Base-by-base conservation (phyloP, 495 filamentous ascomycete genomes). In the Neurospora sp. region DNA sequence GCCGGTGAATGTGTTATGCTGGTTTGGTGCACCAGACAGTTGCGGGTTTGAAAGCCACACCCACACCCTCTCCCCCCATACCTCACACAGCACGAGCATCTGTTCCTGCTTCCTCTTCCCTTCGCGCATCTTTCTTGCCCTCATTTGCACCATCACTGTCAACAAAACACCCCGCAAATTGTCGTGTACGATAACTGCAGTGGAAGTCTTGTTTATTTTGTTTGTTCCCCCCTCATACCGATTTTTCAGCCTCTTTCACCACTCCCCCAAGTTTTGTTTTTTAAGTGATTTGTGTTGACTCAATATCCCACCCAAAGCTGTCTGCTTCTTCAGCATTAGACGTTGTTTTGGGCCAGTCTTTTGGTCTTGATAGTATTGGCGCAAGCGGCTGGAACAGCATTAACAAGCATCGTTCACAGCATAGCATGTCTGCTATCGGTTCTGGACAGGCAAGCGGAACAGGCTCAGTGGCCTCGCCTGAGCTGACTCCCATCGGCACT, bases 241-340 rank as follows among this genome's bases (percentile, higher is more conserved):
- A 39, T n/a, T 48, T 12, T 72, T 42, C 68, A 38, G 39, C 71
- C 40, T 46, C 38, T 11, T 44, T 46, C 72, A 42, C 37, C 27
- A 38, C 12, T 22, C 68, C 44, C 14, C 42, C 38, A 41, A 41
- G 68, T 27, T 72, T 73, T 66, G 70, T 68, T 69, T 68, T 68
- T 44, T 71, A n/a, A 53, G 5, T 35, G 69, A 44, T 66, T 20
- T 48, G 37, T 69, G 68, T 77, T 76, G 72, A 76, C 72, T 73
- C 48, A 68, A 16, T 40, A 53, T 48, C n/a, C 53, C 39, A n/a
- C 42, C 12, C 12, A 40, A 70, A 85, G 91, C 84, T 96, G 41
- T 94, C 93, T 76, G 89, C 92, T 31, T 93, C 93, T 38, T 92
- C 93, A 39, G 89, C 94, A 18, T 85, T 94, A 69, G 93, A 97